Percentiles rank a stretch among this genome's conserved stretches.
These are phyloP conservation scores for Lycium barbarum DNA, from an alignment of 257 asterid genomes.

Conservation along the genomic window DNA sequence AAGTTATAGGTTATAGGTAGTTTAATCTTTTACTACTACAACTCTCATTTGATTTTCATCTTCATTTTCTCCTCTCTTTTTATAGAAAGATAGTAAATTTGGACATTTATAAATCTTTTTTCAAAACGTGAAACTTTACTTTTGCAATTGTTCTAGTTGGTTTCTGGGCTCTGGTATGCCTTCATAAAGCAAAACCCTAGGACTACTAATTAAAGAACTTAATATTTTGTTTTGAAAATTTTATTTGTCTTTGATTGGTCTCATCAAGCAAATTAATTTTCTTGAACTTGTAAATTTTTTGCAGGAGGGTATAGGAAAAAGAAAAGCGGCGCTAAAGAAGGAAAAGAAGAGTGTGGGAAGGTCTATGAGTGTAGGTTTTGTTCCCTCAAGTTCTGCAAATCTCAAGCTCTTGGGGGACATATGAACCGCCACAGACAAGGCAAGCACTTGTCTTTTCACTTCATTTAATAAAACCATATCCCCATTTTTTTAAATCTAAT, in stretches of 20 bases:
- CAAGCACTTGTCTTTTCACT: constrained; percentile 33
- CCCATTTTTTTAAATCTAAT: too few relatives aligned
- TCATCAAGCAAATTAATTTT: constrained; percentile 46
- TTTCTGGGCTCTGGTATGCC: background rate
- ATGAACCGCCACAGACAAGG: constrained; percentile 99
- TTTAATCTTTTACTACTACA: background rate
- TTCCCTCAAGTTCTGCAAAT: constrained; percentile 98
- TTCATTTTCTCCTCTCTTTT: background rate
- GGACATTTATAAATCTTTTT: background rate
- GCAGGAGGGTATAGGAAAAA: constrained; percentile 64
- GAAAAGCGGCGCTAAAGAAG: constrained; percentile 81
- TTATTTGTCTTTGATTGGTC: constrained; percentile 40
- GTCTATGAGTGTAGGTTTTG: constrained; percentile 98
- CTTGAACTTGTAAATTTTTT: constrained; percentile 48
- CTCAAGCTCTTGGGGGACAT: constrained; percentile 99
- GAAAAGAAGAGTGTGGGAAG: constrained; percentile 64
- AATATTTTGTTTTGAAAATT: background rate
- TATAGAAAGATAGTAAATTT: background rate
- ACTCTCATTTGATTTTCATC: background rate
- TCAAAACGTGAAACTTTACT: background rate
- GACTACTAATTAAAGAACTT: background rate
- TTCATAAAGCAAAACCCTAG: constrained; percentile 15
- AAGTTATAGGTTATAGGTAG: background rate
- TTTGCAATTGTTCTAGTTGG: background rate
- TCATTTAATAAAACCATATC: background rate